A percentile compares a stretch with the other conserved stretches of the same genome.
Evolutionary conservation across 345 rosid genomes (phyloP).

Genomic region (Corchorus olitorius): DNA sequence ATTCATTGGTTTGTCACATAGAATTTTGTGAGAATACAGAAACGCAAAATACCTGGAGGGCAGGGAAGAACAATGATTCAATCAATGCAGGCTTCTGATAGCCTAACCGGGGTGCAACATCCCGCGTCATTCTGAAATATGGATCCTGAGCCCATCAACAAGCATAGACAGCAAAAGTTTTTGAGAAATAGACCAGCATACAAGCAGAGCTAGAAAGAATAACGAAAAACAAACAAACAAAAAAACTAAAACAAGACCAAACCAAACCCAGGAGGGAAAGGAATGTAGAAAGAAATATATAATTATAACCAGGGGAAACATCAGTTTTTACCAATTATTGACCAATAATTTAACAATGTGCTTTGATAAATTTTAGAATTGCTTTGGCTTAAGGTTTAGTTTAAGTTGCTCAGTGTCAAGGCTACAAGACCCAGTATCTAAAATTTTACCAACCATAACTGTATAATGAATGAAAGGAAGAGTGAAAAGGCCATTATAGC

Average conservation of each 20-base stretch:
- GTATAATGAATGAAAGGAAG: conserved; percentile 7
- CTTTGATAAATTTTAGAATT: neutral
- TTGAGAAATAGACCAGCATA: neutral
- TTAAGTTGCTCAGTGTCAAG: neutral
- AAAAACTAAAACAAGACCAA: no score
- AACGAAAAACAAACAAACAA: no score
- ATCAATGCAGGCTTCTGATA: conserved; percentile 91
- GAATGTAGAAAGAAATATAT: neutral
- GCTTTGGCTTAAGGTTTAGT: neutral
- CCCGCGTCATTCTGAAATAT: conserved; percentile 96
- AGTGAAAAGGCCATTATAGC: neutral
- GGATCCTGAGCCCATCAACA: conserved; percentile 71
- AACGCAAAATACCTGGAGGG: conserved; percentile 60
- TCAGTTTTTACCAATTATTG: neutral
- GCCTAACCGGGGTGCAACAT: conserved; percentile 94
- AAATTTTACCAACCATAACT: neutral
- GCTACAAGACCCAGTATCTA: conserved; percentile 4
- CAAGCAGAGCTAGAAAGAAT: neutral
- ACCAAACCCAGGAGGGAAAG: neutral
- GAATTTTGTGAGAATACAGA: neutral
- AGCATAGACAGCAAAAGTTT: conserved; percentile 1
- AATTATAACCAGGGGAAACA: conserved; percentile 4
- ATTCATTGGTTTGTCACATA: neutral
- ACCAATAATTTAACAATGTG: neutral
- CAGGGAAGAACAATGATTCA: conserved; percentile 83